Evolutionary conservation across 306 rosid genomes (phyloP), one percentile per base, ranked within the genome.

Genomic region (Luffa acutangula): DNA sequence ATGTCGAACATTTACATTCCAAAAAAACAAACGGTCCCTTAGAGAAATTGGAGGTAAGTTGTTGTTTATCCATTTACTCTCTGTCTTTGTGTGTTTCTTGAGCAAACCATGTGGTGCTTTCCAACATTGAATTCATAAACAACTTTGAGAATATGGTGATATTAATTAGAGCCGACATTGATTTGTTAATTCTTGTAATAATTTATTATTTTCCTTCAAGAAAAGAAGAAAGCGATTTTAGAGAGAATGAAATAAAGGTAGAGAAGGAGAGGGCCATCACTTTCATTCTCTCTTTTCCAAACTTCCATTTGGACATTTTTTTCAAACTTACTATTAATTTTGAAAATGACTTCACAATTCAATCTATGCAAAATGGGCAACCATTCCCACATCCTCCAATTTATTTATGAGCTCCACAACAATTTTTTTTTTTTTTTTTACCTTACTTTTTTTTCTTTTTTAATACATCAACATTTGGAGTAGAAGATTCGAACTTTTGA

Each of bases 291-390:
- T 18, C 73, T 66, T 65, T 66, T 41, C 75, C 52, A 42, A 39
- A 41, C 25, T 41, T 4, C 75, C 53, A 42, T 41, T 67, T 45
- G 4, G 18, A 69, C 75, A 9, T 42, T 45, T 45, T 70, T 71
- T 71, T 45, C 76, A 71, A 71, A 71, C 76, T 21, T 71, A 71
- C 76, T 25, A 71, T 46, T 71, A 45, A 71, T 21, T 71, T 71
- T 45, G 76, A 71, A 71, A 45, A 71, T 71, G 76, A 71, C 76
- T 45, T 71, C 54, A 71, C 76, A 46, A 21, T 71, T 21, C 56
- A 71, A 71, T 71, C 76, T 42, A 69, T n/a, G 12, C 11, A 62
- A 62, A 21, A 64, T 69, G 53, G 75, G 9, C 34, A n/a, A 20
- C 75, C 75, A 42, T 69, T 66, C 48, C 7, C 7, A 9, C 74